Evolutionary conservation across 2,329 filamentous ascomycete genomes (phyloP), one percentile per base, ranked within the genome.

Genomic region (Aschersonia sp.): DNA sequence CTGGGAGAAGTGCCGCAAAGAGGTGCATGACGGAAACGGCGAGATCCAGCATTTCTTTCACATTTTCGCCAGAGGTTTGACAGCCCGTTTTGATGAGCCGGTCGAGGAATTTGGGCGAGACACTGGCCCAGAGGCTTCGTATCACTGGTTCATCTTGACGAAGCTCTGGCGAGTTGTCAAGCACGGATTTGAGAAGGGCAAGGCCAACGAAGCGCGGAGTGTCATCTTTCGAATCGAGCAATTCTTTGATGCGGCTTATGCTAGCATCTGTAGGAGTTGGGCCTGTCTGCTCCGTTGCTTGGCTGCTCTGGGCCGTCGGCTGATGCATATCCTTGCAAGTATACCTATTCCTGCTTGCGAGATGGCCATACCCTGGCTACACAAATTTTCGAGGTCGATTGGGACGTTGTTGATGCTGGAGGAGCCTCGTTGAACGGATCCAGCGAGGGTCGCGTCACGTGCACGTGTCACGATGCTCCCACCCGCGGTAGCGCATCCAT

Each of bases 121-220:
- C 69, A 32, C 71, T 70, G 35, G 69, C 63, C 82, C 82, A 85
- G 42, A 83, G 63, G 10, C 59, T 59, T n/a, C 61, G 56, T 4
- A 82, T 56, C 5, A 57, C 59, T 2, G 61, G 60, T 7, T 68
- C 64, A 59, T 80, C 69, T 47, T 70, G 61, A 43, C 69, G 69
- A 29, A 80, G 60, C n/a, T 69, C 60, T 29, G 69, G 62, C 5
- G 75, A 73, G 57, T 77, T 79, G 60, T 84, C 80, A 32, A 85
- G 68, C 9, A 82, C 63, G n/a, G 77, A 75, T 56, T 80, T 82
- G 46, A 85, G 69, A 29, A 85, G 68, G 1, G 80, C 78, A 29
- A 85, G 66, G 5, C 80, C 82, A 40, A 84, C 80, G 54, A 85
- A 84, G 56, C 78, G 73, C 28, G 78, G 77, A 0, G 82, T 85